These are phyloP conservation scores for Aspergillus arachidicola DNA, from an alignment of 2,329 filamentous ascomycete genomes.

Conservation along the genomic window DNA sequence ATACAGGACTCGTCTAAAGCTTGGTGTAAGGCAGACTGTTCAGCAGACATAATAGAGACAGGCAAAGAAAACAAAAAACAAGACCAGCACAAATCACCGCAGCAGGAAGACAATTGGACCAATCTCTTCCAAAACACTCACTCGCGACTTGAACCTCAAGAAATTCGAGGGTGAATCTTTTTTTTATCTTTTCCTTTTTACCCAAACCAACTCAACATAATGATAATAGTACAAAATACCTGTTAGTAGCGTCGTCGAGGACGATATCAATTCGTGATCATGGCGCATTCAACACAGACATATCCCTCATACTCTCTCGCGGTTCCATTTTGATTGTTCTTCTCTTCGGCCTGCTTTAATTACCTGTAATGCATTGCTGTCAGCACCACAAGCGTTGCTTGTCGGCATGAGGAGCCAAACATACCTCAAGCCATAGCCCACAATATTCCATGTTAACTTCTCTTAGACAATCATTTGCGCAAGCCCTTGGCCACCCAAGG, in stretches of 20 bases:
- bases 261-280: constrained; percentile 27
- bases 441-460: not conserved
- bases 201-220: constrained; percentile 17
- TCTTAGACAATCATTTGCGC: constrained; percentile 93
- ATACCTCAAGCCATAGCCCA: constrained; percentile 1
- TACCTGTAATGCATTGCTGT: not conserved
- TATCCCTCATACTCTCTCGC: constrained; percentile 10
- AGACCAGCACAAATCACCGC: constrained; percentile 10
- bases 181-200: not conserved
- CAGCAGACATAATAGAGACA: constrained; percentile 9
- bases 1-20: constrained; percentile 16
- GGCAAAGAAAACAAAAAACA: constrained; percentile 3
- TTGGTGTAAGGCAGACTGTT: constrained; percentile 3
- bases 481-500: constrained; percentile 86
- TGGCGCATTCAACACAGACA: constrained; percentile 20
- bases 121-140: constrained; percentile 1
- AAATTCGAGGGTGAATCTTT: not conserved
- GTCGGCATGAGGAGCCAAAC: not conserved
- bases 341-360: not conserved
- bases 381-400: constrained; percentile 1
- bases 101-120: constrained; percentile 2
- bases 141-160: not conserved
- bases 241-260: constrained; percentile 17
- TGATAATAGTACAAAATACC: constrained; percentile 26
- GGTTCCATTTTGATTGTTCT: constrained; percentile 6